These are phyloP conservation scores for Geum urbanum DNA, from an alignment of 306 rosid species.

Conservation along the genomic window DNA sequence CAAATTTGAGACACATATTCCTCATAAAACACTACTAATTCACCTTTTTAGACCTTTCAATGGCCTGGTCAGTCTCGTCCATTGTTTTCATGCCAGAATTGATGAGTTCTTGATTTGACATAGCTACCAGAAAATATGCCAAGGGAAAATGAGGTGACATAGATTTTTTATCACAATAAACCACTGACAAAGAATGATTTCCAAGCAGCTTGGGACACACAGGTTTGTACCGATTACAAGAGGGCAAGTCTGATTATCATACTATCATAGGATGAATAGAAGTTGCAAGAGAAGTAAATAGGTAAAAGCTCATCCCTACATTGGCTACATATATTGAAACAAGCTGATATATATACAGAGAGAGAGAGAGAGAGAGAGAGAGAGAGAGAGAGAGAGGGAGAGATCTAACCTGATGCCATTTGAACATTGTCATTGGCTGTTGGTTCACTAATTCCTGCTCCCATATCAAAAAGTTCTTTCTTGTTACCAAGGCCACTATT, in stretches of 20 bases:
- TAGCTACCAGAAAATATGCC: constrained; percentile 50
- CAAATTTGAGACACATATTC: background rate
- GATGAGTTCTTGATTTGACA: constrained; percentile 95
- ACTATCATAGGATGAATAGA: background rate
- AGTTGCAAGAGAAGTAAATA: background rate
- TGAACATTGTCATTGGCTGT: constrained; percentile 73
- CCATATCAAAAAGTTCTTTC: constrained; percentile 93
- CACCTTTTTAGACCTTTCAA: constrained; percentile 86
- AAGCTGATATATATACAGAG: background rate
- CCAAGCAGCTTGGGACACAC: background rate
- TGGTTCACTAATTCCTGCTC: constrained; percentile 79
- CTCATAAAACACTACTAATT: constrained; percentile 19
- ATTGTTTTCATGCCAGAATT: constrained; percentile 74
- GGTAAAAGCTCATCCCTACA: background rate
- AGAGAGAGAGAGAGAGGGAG: constrained; percentile 3
- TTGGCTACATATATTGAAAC: background rate
- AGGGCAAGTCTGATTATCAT: background rate
- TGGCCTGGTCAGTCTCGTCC: constrained; percentile 97
- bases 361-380: constrained; percentile 4
- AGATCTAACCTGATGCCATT: constrained; percentile 76
- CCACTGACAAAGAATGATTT: background rate
- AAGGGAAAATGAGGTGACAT: too few relatives aligned
- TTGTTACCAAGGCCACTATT: constrained; percentile 76
- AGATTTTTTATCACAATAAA: background rate
- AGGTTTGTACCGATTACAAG: background rate